Base-by-base conservation (phyloP, 2,329 filamentous ascomycete genomes). In the Botrytis aclada region DNA sequence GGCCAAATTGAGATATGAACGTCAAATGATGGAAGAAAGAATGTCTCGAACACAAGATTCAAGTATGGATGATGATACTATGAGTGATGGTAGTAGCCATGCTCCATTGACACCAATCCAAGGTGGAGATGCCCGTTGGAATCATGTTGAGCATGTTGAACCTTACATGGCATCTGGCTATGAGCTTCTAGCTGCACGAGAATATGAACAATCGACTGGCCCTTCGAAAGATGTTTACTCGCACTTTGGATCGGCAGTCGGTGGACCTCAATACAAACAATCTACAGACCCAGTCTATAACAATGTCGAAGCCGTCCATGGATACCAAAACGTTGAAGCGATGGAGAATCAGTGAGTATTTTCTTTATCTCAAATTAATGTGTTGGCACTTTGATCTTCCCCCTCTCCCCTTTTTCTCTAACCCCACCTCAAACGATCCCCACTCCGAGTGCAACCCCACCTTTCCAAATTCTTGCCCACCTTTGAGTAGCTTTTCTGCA, bases 161-260 rank as follows among this genome's bases (percentile, higher is more conserved):
- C 94, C 94, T 0, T 97, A 97, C 82, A 97, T 97, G 88, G 82
- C 88, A 65, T 91, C 89, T 10, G 94, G 94, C 22, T 97, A 97
- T 80, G 92, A 93, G 78, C 85, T 88, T 79, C 83, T 92, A 73
- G 89, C 91, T 73, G 85, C 86, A 73, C 85, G 88, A 71, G 90
- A 93, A 79, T 89, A 90, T 75, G 87, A 91, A 77, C 83, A 85
- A 72, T 86, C 85, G 3, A 83, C 82, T 4, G 79, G 81, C 34
- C 80, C 79, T 32, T 73, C 78, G 4, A 84, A 83, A 75, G 82
- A 84, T 64, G 80, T 83, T 58, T 86, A 86, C 76, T 83, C 81
- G 62, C 84, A 84, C 74, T 85, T 84, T 72, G 84, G 85, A 32
- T 81, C 81, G 12, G 79, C 83, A 4, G 78, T 83, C 9, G 82